Percentiles rank a stretch among this genome's conserved stretches.
Conservation (phyloP, 2,329 filamentous ascomycete species). For the Colletotrichum eleusines region DNA sequence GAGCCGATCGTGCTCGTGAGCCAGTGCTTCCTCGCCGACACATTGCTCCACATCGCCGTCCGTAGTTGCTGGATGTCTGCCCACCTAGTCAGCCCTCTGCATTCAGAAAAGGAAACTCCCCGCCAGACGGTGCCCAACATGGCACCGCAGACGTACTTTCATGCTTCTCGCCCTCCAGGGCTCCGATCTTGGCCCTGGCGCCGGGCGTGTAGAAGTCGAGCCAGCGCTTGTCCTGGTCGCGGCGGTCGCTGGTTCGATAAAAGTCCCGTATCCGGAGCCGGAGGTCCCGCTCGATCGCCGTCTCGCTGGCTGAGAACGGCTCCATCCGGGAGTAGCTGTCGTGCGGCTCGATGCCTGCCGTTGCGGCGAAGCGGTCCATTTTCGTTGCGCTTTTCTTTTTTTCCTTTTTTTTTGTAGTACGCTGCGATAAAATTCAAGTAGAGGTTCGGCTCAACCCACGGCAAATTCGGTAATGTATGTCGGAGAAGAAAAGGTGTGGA, state of each 20-base stretch:
- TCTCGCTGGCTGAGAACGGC: constrained; percentile 35
- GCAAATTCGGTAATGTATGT: not conserved
- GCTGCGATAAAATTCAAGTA: too few species aligned
- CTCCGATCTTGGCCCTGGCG: constrained; percentile 34
- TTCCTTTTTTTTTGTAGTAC: not conserved
- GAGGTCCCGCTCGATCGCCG: constrained; percentile 39
- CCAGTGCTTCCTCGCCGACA: constrained; percentile 40
- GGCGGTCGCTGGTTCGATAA: constrained; percentile 39
- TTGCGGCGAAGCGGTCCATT: constrained; percentile 28
- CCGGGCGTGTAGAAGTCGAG: constrained; percentile 34
- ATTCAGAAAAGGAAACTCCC: not conserved
- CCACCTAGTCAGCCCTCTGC: constrained; percentile 23
- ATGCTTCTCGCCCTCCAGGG: constrained; percentile 23
- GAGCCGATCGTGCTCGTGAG: constrained; percentile 38
- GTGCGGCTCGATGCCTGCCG: constrained; percentile 34
- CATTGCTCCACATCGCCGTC: constrained; percentile 34
- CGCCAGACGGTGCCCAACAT: not conserved
- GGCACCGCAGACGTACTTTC: constrained; percentile 22
- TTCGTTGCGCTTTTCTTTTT: not conserved
- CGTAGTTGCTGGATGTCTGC: constrained; percentile 35
- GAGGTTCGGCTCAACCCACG: not conserved
- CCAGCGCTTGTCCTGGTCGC: constrained; percentile 32
- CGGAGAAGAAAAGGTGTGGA: not conserved
- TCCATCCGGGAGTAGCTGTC: constrained; percentile 39
- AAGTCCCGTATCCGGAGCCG: constrained; percentile 41